These are phyloP conservation scores for Lasiodiplodia hormozganensis DNA, from an alignment of 2,329 filamentous ascomycete species.

Conservation along the genomic window DNA sequence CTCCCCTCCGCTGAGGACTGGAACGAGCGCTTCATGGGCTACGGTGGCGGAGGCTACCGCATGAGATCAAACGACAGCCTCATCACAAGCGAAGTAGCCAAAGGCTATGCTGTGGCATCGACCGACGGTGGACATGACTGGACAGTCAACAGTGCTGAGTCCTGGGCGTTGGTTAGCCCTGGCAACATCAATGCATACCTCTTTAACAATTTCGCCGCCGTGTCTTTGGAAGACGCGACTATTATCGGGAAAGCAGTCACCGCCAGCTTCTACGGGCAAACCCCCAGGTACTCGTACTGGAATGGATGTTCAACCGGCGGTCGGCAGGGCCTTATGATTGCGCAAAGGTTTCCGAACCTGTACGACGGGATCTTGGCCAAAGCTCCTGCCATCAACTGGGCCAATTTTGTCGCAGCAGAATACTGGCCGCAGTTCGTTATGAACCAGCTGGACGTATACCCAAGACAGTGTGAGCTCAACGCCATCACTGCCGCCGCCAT, in stretches of 20 bases:
- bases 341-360: conserved; percentile 46
- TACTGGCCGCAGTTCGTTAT: conserved; percentile 43
- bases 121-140: conserved; percentile 27
- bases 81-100: background rate
- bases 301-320: conserved; percentile 49
- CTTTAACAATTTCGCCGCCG: conserved; percentile 27
- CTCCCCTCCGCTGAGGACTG: conserved; percentile 39
- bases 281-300: conserved; percentile 46
- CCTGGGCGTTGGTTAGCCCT: conserved; percentile 32
- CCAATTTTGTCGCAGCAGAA: conserved; percentile 35
- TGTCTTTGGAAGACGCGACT: conserved; percentile 31
- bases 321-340: conserved; percentile 46
- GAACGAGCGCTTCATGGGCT: conserved; percentile 34
- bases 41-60: conserved; percentile 35
- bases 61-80: conserved; percentile 6
- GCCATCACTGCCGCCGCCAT: conserved; percentile 31
- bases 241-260: conserved; percentile 30
- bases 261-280: conserved; percentile 30
- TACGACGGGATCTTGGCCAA: conserved; percentile 51
- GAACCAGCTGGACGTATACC: conserved; percentile 38
- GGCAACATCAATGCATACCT: conserved; percentile 25
- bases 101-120: background rate
- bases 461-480: conserved; percentile 31
- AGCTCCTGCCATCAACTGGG: conserved; percentile 49
- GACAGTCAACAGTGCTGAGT: background rate